These are phyloP conservation scores for Nematodospora anomalae DNA, from an alignment of 1,139 yeast genomes.

Conservation along the genomic window DNA sequence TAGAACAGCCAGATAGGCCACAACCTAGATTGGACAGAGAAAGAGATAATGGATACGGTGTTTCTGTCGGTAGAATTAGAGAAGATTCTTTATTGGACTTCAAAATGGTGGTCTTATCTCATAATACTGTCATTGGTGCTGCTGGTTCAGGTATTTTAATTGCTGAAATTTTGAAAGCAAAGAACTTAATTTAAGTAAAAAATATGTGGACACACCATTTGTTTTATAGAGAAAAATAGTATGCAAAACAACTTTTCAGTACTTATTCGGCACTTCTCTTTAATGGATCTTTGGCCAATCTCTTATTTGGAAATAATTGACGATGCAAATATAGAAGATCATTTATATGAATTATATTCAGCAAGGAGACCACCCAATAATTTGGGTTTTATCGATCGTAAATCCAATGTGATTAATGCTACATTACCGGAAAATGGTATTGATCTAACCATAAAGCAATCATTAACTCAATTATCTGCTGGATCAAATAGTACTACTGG, in stretches of 20 bases:
- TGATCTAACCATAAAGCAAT: slow-evolving; percentile 41
- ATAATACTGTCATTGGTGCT: slow-evolving; percentile 96
- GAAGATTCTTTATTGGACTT: slow-evolving; percentile 89
- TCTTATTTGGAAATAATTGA: slow-evolving; percentile 9
- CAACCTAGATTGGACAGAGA: slow-evolving; percentile 98
- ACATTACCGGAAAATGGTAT: slow-evolving; percentile 29
- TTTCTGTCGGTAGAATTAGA: slow-evolving; percentile 92
- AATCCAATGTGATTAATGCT: slow-evolving; percentile 29
- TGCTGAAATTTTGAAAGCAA: slow-evolving; percentile 84
- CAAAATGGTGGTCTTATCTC: slow-evolving; percentile 95
- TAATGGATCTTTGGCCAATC: background rate
- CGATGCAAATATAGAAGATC: slow-evolving; percentile 31
- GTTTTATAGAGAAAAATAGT: slow-evolving; percentile 3
- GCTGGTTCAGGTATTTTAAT: slow-evolving; percentile 99
- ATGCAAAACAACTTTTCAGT: background rate
- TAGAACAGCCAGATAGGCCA: slow-evolving; percentile 91
- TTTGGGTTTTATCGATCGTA: slow-evolving; percentile 51
- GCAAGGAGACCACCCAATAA: slow-evolving; percentile 33
- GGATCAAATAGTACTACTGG: slow-evolving; percentile 62
- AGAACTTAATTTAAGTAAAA: slow-evolving; percentile 56
- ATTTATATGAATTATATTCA: slow-evolving; percentile 49
- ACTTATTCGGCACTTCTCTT: background rate
- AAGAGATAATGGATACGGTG: slow-evolving; percentile 92
- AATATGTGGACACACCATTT: background rate
- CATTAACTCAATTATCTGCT: slow-evolving; percentile 43